phyloP scores from a whole-genome alignment of 73 alveolate genomes.

The Tetrahymena elliotti region DNA sequence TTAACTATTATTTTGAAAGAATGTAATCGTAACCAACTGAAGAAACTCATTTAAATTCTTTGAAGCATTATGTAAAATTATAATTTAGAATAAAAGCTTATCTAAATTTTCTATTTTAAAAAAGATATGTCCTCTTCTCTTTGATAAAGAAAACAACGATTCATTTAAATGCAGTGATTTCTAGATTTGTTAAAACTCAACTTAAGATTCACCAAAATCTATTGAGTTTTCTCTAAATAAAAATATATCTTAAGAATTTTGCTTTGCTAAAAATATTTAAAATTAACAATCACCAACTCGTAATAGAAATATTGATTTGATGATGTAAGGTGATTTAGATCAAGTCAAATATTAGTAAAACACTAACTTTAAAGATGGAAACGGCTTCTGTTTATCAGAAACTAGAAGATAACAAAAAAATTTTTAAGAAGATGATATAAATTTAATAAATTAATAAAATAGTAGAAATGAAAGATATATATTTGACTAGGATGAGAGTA shows the following conservation, averaged over 20 bases:
- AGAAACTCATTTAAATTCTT: neutral
- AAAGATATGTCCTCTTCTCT: neutral
- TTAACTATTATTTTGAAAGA: neutral
- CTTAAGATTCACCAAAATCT: neutral
- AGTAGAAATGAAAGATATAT: neutral
- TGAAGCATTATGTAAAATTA: neutral
- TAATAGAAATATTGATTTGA: neutral
- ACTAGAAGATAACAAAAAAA: neutral
- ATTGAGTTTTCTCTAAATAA: neutral
- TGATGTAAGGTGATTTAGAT: neutral
- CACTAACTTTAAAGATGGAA: neutral
- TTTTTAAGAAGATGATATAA: neutral
- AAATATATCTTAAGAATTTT: neutral
- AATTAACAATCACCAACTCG: neutral
- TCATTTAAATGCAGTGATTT: neutral
- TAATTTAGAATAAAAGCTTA: neutral
- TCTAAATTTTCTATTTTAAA: neutral
- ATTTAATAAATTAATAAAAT: too few relatives aligned
- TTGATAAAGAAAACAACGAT: neutral
- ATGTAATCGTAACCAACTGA: neutral
- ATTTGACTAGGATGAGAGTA: neutral
- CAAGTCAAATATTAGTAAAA: too few relatives aligned
- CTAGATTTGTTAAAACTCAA: neutral
- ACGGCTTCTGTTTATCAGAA: neutral
- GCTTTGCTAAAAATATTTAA: neutral